Base-by-base conservation (phyloP, 1,284 basidiomycete genomes). In the Neolentinus lepideus region DNA sequence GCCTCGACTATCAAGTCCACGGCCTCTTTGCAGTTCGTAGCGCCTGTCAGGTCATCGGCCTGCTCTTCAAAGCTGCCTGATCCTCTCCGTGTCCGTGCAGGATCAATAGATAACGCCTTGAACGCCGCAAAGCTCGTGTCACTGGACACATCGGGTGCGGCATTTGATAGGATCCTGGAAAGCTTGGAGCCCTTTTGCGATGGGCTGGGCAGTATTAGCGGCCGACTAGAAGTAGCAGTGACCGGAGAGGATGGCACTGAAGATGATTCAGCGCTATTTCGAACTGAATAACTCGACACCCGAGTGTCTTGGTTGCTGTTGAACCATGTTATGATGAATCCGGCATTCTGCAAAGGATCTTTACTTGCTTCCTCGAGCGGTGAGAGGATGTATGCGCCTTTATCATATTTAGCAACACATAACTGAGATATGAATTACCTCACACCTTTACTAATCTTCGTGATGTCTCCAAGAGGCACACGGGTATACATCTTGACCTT, bases 401-500 rank as follows among this genome's bases (percentile, higher is more conserved):
- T n/a, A 26, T 22, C 35, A 53, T 12, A 38, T 24, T 36, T 51
- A 22, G 27, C 12, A 53, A 35, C 61, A 4, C n/a, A 33, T 43
- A 21, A 12, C 29, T 26, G n/a, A 25, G 3, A 11, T 36, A 10
- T 19, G 27, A 51, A 26, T 38, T 27, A 10, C 48, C 56, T 59
- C 57, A 45, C 33, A 85, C 94, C 94, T 81, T 91, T 90, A 54
- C 83, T 83, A 21, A 98, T 84, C n/a, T 77, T 74, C n/a, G 83
- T 75, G 62, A 99, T 85, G 66, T 92, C 90, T 53, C 81, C 83
- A 35, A 97, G 78, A 2, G 92, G 93, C 53, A 98, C 84, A 43
- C 94, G 85, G 60, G 90, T 94, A 74, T 92, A 95, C 63, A 87
- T 76, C 66, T 92, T 88, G 54, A 95, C 91, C 67, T 95, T 94